phyloP scores from a whole-genome alignment of 2,329 filamentous ascomycete species.

The Stachybotrys echinatus region DNA sequence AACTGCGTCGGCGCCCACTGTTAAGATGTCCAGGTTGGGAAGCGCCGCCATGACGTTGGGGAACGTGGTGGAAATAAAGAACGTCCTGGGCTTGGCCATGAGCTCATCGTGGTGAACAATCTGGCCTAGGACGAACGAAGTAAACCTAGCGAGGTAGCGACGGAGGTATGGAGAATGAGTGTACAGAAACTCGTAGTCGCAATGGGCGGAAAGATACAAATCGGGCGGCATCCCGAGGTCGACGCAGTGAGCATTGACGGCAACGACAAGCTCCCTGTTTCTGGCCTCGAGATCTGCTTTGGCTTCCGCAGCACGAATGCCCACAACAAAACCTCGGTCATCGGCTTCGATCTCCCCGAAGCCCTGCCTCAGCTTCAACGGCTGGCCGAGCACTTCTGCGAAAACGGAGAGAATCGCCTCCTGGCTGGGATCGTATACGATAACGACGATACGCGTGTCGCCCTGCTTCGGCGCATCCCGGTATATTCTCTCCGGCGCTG shows the following conservation, averaged over 20 bases:
- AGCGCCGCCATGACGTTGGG: conserved; percentile 78
- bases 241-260: conserved; percentile 74
- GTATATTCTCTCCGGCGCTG: conserved; percentile 32
- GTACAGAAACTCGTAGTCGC: conserved; percentile 86
- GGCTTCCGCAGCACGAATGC: conserved; percentile 54
- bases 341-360: conserved; percentile 48
- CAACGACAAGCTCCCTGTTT: conserved; percentile 53
- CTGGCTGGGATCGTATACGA: conserved; percentile 67
- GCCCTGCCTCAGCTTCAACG: conserved; percentile 53
- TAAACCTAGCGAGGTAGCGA: conserved; percentile 71
- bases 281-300: conserved; percentile 53
- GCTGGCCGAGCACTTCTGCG: conserved; percentile 74
- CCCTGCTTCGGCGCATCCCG: conserved; percentile 44
- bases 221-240: conserved; percentile 67
- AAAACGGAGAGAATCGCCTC: conserved; percentile 70
- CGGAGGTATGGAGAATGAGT: conserved; percentile 66
- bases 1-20: conserved; percentile 79
- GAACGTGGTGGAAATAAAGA: conserved; percentile 84
- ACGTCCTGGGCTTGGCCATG: conserved; percentile 72
- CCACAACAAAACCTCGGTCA: conserved; percentile 62
- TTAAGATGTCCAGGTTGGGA: conserved; percentile 81
- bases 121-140: conserved; percentile 75
- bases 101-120: conserved; percentile 72
- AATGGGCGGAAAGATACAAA: conserved; percentile 56
- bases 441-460: conserved; percentile 55